phyloP scores from a whole-genome alignment of 768 basidiomycete species.

The Lentinula detonsa region DNA sequence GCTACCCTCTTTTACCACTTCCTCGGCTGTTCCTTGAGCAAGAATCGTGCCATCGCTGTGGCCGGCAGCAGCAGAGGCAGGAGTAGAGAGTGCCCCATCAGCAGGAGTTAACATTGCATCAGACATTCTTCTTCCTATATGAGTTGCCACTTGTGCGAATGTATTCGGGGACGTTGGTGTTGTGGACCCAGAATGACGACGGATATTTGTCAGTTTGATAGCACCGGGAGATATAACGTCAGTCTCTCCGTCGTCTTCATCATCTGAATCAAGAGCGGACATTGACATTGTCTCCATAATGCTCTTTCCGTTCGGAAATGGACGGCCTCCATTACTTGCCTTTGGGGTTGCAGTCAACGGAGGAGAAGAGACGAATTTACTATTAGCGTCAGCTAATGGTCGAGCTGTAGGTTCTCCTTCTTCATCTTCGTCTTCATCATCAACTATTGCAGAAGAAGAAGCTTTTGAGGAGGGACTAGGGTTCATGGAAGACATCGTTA shows the following conservation, averaged over 20 bases:
- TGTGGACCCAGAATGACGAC: neutral
- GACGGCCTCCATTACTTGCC: slow-evolving; percentile 5
- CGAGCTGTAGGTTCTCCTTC: slow-evolving; percentile 15
- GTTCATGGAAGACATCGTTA: slow-evolving; percentile 27
- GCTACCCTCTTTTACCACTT: neutral
- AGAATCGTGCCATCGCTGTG: neutral
- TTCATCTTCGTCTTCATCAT: slow-evolving; percentile 7
- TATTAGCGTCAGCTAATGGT: slow-evolving; percentile 1
- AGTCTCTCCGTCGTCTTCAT: slow-evolving; percentile 20
- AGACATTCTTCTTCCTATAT: slow-evolving; percentile 35
- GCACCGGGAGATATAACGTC: neutral
- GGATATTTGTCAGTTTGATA: neutral
- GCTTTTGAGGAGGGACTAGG: neutral
- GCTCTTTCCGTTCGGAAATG: slow-evolving; percentile 17
- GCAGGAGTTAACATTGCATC: slow-evolving; percentile 30
- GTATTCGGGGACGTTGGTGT: slow-evolving; percentile 1
- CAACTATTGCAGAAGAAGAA: neutral
- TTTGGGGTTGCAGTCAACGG: slow-evolving; percentile 4
- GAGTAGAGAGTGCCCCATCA: neutral
- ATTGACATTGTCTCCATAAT: slow-evolving; percentile 39
- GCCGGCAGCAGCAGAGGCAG: neutral
- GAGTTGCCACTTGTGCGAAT: slow-evolving; percentile 24
- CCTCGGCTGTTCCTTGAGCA: neutral
- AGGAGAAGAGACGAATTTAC: neutral
- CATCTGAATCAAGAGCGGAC: slow-evolving; percentile 50